Percentiles rank a stretch among this genome's conserved stretches.
These are phyloP conservation scores for Arabidopsis arenosa DNA, from an alignment of 345 rosid species.

Conservation along the genomic window DNA sequence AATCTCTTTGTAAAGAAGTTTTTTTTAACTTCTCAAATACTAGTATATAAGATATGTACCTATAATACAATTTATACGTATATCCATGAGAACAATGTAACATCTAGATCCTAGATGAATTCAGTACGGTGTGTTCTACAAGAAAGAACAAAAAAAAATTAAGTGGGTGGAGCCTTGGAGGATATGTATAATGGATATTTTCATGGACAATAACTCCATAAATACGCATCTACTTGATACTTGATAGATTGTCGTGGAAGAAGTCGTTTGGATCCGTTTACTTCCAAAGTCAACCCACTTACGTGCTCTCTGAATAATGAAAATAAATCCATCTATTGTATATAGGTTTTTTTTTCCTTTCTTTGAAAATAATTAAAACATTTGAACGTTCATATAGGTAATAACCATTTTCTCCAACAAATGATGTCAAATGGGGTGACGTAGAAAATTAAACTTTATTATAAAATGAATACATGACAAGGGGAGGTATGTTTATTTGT, in stretches of 20 bases:
- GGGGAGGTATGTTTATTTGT: background rate
- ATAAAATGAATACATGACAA: background rate
- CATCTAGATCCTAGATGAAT: background rate
- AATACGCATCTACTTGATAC: constrained; percentile 2
- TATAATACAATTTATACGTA: background rate
- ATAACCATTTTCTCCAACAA: no score
- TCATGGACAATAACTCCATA: constrained; percentile 3
- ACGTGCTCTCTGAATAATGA: constrained; percentile 16
- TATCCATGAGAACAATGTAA: background rate
- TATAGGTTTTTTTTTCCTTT: no score
- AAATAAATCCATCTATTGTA: no score
- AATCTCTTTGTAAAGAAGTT: no score
- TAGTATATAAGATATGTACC: background rate
- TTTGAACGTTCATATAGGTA: no score
- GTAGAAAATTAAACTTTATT: background rate
- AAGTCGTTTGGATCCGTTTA: constrained; percentile 36
- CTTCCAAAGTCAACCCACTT: constrained; percentile 34
- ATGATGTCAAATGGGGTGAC: background rate
- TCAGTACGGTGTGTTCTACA: background rate
- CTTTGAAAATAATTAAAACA: no score
- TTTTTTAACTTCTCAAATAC: background rate
- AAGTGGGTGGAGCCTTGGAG: constrained; percentile 4
- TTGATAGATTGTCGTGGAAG: constrained; percentile 6
- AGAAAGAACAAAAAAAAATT: background rate
- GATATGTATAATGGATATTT: constrained; percentile 3